These are phyloP conservation scores for Forsythia suspensa DNA, from an alignment of 257 asterid species.

Conservation along the genomic window DNA sequence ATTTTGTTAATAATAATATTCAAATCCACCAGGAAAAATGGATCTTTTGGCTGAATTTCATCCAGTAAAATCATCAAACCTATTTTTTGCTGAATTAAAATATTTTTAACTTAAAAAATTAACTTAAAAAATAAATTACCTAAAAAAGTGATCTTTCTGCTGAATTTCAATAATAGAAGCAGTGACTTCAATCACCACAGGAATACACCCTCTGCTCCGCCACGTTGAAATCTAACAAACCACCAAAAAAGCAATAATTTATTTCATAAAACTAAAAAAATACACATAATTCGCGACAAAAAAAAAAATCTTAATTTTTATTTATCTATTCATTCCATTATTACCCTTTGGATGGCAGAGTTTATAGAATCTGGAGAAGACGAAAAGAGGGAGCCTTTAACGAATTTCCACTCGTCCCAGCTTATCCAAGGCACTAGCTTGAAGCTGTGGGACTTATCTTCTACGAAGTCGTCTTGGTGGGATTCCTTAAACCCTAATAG, in stretches of 20 bases:
- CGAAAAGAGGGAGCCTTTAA: conserved; percentile 63
- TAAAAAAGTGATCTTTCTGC: conserved; percentile 76
- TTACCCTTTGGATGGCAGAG: conserved; percentile 64
- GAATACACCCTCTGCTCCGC: conserved; percentile 85
- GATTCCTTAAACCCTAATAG: conserved; percentile 50
- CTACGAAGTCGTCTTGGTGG: conserved; percentile 36
- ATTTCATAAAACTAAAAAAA: not conserved
- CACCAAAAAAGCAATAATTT: not conserved
- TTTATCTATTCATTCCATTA: not conserved
- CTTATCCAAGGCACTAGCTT: conserved; percentile 85
- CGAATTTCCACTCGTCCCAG: conserved; percentile 85
- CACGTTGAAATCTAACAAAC: conserved; percentile 67
- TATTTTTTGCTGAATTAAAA: too few species aligned
- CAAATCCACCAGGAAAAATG: not conserved
- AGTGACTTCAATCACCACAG: conserved; percentile 63
- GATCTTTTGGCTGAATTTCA: not conserved
- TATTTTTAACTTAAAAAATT: too few species aligned
- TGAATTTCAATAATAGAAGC: conserved; percentile 79
- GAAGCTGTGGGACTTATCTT: conserved; percentile 38
- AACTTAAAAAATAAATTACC: conserved; percentile 45
- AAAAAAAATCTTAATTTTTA: not conserved
- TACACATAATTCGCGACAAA: not conserved
- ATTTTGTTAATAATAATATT: not conserved
- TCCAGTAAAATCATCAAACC: too few species aligned
- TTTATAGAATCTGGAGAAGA: conserved; percentile 51